These are phyloP conservation scores for Ustilaginoidea virens DNA, from an alignment of 2,329 filamentous ascomycete genomes.

Conservation along the genomic window DNA sequence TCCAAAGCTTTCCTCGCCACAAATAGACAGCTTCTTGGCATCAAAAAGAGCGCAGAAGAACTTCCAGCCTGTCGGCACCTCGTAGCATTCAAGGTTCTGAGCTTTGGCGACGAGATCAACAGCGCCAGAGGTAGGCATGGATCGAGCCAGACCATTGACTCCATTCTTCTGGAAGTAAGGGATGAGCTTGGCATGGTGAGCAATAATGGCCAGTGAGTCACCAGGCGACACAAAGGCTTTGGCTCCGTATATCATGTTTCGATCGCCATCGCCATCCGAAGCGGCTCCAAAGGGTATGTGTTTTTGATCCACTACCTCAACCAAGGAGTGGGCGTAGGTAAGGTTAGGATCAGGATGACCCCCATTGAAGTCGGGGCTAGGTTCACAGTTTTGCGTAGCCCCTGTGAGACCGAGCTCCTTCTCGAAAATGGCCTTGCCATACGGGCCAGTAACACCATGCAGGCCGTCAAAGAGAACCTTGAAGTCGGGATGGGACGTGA, in stretches of 20 bases:
- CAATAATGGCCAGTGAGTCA: conserved; percentile 95
- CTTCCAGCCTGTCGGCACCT: conserved; percentile 98
- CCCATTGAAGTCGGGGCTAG: conserved; percentile 88
- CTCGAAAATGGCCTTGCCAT: conserved; percentile 89
- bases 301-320: conserved; percentile 83
- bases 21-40: conserved; percentile 91
- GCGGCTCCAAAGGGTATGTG: conserved; percentile 91
- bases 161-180: conserved; percentile 98
- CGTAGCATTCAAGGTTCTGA: conserved; percentile 81
- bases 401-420: conserved; percentile 73
- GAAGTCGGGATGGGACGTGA: conserved; percentile 75
- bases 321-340: conserved; percentile 87
- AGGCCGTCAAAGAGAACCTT: conserved; percentile 94
- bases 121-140: conserved; percentile 93
- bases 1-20: conserved; percentile 95
- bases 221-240: conserved; percentile 93
- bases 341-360: conserved; percentile 97
- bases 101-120: conserved; percentile 93
- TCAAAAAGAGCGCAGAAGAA: conserved; percentile 97
- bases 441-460: conserved; percentile 87
- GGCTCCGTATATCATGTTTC: conserved; percentile 99
- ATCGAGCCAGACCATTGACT: conserved; percentile 85
- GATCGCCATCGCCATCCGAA: conserved; percentile 92
- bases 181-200: conserved; percentile 89
- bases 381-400: conserved; percentile 77